phyloP scores from a whole-genome alignment of 2,329 filamentous ascomycete species.

The Daldinia sp. region DNA sequence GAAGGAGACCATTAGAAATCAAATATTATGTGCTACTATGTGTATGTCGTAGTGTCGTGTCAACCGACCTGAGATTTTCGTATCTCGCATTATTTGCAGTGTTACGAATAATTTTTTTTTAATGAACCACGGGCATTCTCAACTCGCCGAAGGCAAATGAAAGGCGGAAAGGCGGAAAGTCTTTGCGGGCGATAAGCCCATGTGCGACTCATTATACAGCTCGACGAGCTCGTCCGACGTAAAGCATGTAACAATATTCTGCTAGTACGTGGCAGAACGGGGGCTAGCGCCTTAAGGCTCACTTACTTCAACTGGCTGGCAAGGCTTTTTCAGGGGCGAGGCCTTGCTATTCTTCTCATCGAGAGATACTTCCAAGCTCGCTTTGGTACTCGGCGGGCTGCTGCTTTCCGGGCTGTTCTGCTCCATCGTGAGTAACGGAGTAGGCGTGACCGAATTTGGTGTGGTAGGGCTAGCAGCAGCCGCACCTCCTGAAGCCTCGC shows the following conservation, averaged over 20 bases:
- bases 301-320: conserved; percentile 35
- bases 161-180: neutral
- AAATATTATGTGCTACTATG: conserved; percentile 37
- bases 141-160: conserved; percentile 18
- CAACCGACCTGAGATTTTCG: conserved; percentile 15
- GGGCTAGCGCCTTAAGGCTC: conserved; percentile 23
- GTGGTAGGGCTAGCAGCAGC: conserved; percentile 51
- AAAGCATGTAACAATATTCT: conserved; percentile 2
- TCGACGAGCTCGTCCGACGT: neutral
- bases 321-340: conserved; percentile 29
- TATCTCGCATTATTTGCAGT: conserved; percentile 38
- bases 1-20: conserved; percentile 37
- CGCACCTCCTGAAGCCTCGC: conserved; percentile 17
- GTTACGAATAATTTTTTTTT: conserved; percentile 13
- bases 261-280: conserved; percentile 1
- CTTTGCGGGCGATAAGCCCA: neutral
- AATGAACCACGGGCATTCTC: conserved; percentile 26
- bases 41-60: conserved; percentile 31
- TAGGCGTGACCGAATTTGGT: conserved; percentile 67
- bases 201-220: neutral
- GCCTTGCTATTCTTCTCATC: conserved; percentile 44
- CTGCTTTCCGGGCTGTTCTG: conserved; percentile 77
- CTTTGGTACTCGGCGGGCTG: conserved; percentile 72
- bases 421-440: conserved; percentile 75
- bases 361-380: conserved; percentile 60